A percentile compares a stretch with the other conserved stretches of the same genome.
These are phyloP conservation scores for Sugiyamaella neomexicana DNA, from an alignment of 1,139 yeast genomes.

Conservation along the genomic window DNA sequence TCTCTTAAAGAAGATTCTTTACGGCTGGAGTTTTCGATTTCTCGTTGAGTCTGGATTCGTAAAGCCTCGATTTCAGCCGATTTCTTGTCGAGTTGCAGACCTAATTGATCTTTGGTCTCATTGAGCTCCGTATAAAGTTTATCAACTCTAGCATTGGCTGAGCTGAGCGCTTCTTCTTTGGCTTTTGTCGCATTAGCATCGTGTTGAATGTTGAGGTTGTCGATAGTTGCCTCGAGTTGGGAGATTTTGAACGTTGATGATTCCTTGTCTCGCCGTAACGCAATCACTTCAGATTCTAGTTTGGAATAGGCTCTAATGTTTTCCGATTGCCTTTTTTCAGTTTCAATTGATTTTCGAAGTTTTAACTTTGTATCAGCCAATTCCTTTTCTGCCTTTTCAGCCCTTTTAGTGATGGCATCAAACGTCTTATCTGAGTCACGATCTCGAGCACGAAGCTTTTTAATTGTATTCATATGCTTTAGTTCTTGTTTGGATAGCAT, in stretches of 20 bases:
- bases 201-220: conserved; percentile 28
- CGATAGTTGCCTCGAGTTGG: conserved; percentile 29
- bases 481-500: conserved; percentile 73
- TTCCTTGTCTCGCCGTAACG: conserved; percentile 27
- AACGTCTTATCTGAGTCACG: conserved; percentile 32
- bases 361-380: conserved; percentile 24
- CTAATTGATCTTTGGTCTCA: conserved; percentile 24
- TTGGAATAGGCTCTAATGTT: conserved; percentile 26
- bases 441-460: conserved; percentile 57
- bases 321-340: conserved; percentile 26
- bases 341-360: conserved; percentile 21
- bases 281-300: conserved; percentile 30
- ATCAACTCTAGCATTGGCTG: conserved; percentile 27
- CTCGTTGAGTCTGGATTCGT: conserved; percentile 27
- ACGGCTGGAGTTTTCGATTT: conserved; percentile 22
- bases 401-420: conserved; percentile 28
- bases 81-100: conserved; percentile 23
- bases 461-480: conserved; percentile 64
- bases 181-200: conserved; percentile 30
- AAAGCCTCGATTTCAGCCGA: conserved; percentile 31
- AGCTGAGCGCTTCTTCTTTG: conserved; percentile 30
- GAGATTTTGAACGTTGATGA: conserved; percentile 20
- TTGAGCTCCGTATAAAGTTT: conserved; percentile 26
- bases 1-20: conserved; percentile 31
- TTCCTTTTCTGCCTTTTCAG: conserved; percentile 28